Evolutionary conservation across 169 alveolate genomes (phyloP), one percentile per base, ranked within the genome.

Genomic region (Toxoplasma gondii): DNA sequence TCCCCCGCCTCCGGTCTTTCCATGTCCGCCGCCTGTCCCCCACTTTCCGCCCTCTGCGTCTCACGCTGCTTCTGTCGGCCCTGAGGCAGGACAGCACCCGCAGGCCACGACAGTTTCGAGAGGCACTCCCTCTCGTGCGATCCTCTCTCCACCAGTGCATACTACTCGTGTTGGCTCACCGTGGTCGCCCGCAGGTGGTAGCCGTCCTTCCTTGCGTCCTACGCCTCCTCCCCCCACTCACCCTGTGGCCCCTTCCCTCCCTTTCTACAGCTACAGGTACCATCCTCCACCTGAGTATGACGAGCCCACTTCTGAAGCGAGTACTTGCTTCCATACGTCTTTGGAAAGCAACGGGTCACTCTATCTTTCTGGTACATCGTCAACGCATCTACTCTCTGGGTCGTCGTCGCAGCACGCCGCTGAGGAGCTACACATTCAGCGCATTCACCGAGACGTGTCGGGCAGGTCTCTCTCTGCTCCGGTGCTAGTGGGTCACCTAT

Each of bases 341-440:
- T 27, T 64, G 74, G 74, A 64, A 27, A 64, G 74, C 29, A 31
- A 19, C 74, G 74, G 74, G 34, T 64, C 74, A 1, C 74, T 64
- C n/a, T 64, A 22, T 22, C 74, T 64, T 31, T 4, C 74, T 16
- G 74, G 74, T 16, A 1, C 34, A 4, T 64, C 74, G 31, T 4
- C 74, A 4, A 16, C 24, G 74, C 74, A 27, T 31, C 19, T 53
- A 53, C 74, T 64, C 74, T 4, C 74, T 16, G 74, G 74, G 74
- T 16, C 34, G 9, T 64, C 74, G 74, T 27, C 74, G 74, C 74
- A 64, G 74, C 74, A 27, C 74, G 74, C n/a, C 74, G 1, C 74
- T 16, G 86, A 78, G 86, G 86, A 78, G 86, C 22, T 36, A 31
- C 86, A 78, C 2, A 38, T 78, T 78, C 86, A 38, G 86, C 39